phyloP scores from a whole-genome alignment of 2,329 filamentous ascomycete genomes.

The Furcasterigmium sp. region DNA sequence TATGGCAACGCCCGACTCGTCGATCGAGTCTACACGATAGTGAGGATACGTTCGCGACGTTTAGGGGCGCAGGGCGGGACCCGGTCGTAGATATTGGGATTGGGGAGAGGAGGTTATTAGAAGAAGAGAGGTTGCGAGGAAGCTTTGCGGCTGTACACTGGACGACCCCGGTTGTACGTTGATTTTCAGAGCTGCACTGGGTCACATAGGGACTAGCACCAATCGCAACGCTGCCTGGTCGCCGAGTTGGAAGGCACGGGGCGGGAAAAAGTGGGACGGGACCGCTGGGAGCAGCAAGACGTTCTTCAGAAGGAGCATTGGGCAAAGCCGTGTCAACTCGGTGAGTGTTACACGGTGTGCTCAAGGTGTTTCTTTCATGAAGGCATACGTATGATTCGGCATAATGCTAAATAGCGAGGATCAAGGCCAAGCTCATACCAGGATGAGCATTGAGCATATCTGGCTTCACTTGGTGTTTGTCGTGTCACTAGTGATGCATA shows the following conservation, averaged over 20 bases:
- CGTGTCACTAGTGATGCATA: no score
- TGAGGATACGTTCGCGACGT: background rate
- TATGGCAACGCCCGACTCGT: background rate
- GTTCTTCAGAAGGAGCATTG: background rate
- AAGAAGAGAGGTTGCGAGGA: slow-evolving; percentile 10
- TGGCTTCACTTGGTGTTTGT: no score
- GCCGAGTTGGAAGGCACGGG: background rate
- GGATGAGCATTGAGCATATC: no score
- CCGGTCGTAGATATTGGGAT: background rate
- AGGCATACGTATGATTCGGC: no score
- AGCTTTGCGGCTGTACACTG: slow-evolving; percentile 4
- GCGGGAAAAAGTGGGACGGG: slow-evolving; percentile 7
- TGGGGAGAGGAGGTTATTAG: slow-evolving; percentile 1
- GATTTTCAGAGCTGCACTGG: slow-evolving; percentile 1
- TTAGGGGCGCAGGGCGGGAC: background rate
- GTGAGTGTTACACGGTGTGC: no score
- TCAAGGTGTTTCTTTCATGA: no score
- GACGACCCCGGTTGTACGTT: background rate
- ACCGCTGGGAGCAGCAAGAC: slow-evolving; percentile 5
- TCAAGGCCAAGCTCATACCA: no score
- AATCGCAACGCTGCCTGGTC: slow-evolving; percentile 3
- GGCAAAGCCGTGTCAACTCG: no score
- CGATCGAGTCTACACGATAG: background rate
- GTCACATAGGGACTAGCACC: background rate
- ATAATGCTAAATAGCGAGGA: no score